Evolutionary conservation across 2,329 filamentous ascomycete species (phyloP).

Genomic region (Spiromastix sp.): DNA sequence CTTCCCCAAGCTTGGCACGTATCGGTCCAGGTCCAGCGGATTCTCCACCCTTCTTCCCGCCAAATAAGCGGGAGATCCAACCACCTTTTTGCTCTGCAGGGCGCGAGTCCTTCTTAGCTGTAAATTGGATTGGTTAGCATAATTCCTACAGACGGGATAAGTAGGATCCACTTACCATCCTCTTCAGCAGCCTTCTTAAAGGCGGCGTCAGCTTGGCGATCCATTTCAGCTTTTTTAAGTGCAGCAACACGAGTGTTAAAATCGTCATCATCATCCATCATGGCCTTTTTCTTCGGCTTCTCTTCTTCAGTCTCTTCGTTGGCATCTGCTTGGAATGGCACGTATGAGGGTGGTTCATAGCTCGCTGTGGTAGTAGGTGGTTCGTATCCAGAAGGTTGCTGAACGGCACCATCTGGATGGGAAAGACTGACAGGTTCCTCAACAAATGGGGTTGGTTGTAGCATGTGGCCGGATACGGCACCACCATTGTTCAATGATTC

Average conservation of each 20-base stretch:
- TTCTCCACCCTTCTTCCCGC: conserved; percentile 54
- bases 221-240: conserved; percentile 57
- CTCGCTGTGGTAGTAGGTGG: conserved; percentile 19
- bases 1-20: conserved; percentile 85
- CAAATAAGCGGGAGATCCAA: conserved; percentile 82
- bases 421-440: background rate
- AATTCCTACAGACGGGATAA: background rate
- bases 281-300: conserved; percentile 62
- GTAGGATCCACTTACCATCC: conserved; percentile 38
- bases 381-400: conserved; percentile 23
- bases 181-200: conserved; percentile 73
- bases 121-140: conserved; percentile 38
- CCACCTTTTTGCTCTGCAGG: conserved; percentile 38
- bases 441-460: background rate
- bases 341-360: conserved; percentile 24
- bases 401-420: background rate
- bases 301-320: conserved; percentile 43
- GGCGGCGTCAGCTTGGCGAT: conserved; percentile 72
- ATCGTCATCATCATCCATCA: conserved; percentile 72
- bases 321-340: conserved; percentile 20
- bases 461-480: conserved; percentile 1
- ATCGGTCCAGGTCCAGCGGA: conserved; percentile 54
- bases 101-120: conserved; percentile 27
- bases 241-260: conserved; percentile 44
- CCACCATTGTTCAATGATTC: conserved; percentile 1